Conservation (phyloP, 768 basidiomycete genomes). For the Fistulinella prunicolor region DNA sequence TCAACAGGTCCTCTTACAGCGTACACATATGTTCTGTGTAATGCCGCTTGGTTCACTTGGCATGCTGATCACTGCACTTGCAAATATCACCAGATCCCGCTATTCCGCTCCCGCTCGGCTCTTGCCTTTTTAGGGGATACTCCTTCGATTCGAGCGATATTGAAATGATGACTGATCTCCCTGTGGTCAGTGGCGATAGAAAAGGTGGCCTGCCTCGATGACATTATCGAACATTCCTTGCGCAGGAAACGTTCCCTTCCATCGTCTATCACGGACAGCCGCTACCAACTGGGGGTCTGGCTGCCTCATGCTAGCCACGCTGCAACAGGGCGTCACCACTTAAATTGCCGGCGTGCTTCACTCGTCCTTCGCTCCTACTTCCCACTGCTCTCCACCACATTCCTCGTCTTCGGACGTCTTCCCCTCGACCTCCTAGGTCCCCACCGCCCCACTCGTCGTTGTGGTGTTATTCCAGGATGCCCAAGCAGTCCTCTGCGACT, state of each 20-base stretch:
- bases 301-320: constrained; percentile 38
- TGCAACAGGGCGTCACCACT: constrained; percentile 30
- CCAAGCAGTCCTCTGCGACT: constrained; percentile 32
- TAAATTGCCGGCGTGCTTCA: constrained; percentile 29
- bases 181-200: constrained; percentile 26
- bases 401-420: constrained; percentile 22
- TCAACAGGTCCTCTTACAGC: too few relatives aligned
- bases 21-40: background rate
- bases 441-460: constrained; percentile 14
- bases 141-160: constrained; percentile 17
- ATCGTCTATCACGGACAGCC: constrained; percentile 34
- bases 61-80: constrained; percentile 8
- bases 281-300: constrained; percentile 29
- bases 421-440: constrained; percentile 26
- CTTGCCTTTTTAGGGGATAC: constrained; percentile 28
- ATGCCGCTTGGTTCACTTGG: constrained; percentile 4
- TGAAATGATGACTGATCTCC: constrained; percentile 35
- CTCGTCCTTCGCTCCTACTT: constrained; percentile 26
- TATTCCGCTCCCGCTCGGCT: constrained; percentile 13
- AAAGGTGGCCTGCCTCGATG: constrained; percentile 22
- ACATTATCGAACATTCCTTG: constrained; percentile 28
- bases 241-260: constrained; percentile 26
- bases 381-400: constrained; percentile 19
- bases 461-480: constrained; percentile 24
- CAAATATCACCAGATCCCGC: background rate